A percentile compares a stretch with the other conserved stretches of the same genome.
Conservation (phyloP, 768 basidiomycete genomes). For the Mrakia frigida region DNA sequence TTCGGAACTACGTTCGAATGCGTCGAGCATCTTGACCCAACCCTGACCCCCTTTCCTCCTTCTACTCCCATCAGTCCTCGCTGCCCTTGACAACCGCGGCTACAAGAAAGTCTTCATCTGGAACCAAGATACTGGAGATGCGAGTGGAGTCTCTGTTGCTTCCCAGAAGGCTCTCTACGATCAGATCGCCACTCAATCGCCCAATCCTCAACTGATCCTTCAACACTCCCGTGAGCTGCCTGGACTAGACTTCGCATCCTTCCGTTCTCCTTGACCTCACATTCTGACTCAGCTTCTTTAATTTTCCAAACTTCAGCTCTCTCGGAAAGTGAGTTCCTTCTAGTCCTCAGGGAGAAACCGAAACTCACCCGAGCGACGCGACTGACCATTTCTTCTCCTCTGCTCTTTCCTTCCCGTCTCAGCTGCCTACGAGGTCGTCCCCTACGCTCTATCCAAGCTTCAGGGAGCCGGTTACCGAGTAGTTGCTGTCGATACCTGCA, state of each 20-base stretch:
- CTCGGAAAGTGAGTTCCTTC: neutral
- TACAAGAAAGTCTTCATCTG: conserved; percentile 44
- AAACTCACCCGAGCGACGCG: no score
- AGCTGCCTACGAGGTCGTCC: conserved; percentile 33
- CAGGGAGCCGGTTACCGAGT: conserved; percentile 38
- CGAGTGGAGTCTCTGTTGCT: conserved; percentile 30
- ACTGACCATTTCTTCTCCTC: neutral
- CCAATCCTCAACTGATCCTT: conserved; percentile 1
- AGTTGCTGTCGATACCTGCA: conserved; percentile 43
- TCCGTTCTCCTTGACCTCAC: no score
- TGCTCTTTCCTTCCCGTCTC: neutral
- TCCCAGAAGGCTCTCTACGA: conserved; percentile 37
- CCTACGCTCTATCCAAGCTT: conserved; percentile 37
- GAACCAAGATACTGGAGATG: conserved; percentile 39
- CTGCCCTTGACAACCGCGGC: conserved; percentile 39
- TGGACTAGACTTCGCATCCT: neutral
- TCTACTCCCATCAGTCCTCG: no score
- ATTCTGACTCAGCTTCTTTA: no score
- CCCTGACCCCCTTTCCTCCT: no score
- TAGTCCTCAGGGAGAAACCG: neutral
- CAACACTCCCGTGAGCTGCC: conserved; percentile 4
- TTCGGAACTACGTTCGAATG: no score
- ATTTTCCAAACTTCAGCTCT: no score
- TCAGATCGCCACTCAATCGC: neutral
- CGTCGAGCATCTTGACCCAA: no score